phyloP scores from a whole-genome alignment of 2,329 filamentous ascomycete genomes.

The Cladosporium sphaerospermum region DNA sequence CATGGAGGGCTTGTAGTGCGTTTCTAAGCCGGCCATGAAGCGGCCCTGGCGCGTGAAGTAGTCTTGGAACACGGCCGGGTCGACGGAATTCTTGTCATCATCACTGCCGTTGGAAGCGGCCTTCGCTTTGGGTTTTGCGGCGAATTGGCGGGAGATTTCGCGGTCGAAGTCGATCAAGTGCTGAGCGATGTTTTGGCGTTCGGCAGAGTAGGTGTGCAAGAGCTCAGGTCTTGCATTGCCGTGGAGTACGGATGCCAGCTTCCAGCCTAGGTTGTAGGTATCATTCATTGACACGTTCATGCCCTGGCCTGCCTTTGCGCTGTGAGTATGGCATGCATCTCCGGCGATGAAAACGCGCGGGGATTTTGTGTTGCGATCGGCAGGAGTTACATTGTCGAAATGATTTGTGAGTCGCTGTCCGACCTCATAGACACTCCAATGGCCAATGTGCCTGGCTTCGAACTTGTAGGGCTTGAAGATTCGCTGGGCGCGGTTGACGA shows the following conservation, averaged over 20 bases:
- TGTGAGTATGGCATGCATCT: slow-evolving; percentile 52
- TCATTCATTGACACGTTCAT: slow-evolving; percentile 72
- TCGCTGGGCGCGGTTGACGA: slow-evolving; percentile 56
- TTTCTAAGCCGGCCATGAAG: slow-evolving; percentile 30
- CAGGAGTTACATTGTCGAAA: slow-evolving; percentile 56
- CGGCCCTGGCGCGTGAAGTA: slow-evolving; percentile 27
- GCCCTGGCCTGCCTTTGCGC: slow-evolving; percentile 61
- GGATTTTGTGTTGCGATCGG: slow-evolving; percentile 48
- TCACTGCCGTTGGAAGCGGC: slow-evolving; percentile 12
- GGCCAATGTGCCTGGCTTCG: slow-evolving; percentile 57
- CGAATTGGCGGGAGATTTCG: slow-evolving; percentile 43
- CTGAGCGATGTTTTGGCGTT: slow-evolving; percentile 55
- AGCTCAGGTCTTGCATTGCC: slow-evolving; percentile 27
- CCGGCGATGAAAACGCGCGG: slow-evolving; percentile 62
- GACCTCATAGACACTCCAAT: slow-evolving; percentile 60
- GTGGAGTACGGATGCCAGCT: slow-evolving; percentile 45
- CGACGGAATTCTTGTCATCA: slow-evolving; percentile 24
- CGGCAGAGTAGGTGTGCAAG: slow-evolving; percentile 47
- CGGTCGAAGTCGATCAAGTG: slow-evolving; percentile 56
- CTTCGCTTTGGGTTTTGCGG: slow-evolving; percentile 30
- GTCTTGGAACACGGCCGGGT: slow-evolving; percentile 29
- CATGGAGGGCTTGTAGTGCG: slow-evolving; percentile 22
- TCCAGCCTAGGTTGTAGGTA: slow-evolving; percentile 54
- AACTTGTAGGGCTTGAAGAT: slow-evolving; percentile 64
- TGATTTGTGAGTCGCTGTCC: slow-evolving; percentile 53